Conservation (phyloP, 805 yeast genomes). For the Metschnikowia santaceciliae region DNA sequence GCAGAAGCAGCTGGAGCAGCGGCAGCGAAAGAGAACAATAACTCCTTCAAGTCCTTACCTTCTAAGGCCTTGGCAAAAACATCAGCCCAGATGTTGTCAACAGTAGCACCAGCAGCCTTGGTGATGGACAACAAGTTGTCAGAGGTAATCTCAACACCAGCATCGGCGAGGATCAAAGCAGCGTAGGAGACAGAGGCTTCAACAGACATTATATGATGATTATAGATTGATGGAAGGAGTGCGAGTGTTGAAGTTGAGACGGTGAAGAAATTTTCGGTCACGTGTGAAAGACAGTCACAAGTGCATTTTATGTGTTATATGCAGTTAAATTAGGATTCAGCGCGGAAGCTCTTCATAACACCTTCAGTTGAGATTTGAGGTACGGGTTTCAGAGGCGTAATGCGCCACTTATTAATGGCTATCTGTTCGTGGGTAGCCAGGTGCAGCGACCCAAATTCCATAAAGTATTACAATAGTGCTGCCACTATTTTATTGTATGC, state of each 20-base stretch:
- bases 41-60: slow-evolving; percentile 80
- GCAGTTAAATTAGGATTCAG: not conserved
- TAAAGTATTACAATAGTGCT: not conserved
- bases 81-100: slow-evolving; percentile 81
- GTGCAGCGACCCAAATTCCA: too few species aligned
- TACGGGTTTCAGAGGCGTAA: not conserved
- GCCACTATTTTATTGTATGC: too few species aligned
- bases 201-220: slow-evolving; percentile 58
- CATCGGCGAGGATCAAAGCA: slow-evolving; percentile 96
- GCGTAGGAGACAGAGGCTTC: slow-evolving; percentile 97
- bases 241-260: not conserved
- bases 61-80: slow-evolving; percentile 84
- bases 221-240: not conserved
- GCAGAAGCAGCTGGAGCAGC: slow-evolving; percentile 40
- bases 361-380: not conserved
- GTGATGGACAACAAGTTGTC: slow-evolving; percentile 77
- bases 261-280: slow-evolving; percentile 13
- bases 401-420: too few species aligned
- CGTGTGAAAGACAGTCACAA: slow-evolving; percentile 15
- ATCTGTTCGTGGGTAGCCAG: too few species aligned
- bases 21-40: slow-evolving; percentile 54
- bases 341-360: too few species aligned
- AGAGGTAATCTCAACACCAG: slow-evolving; percentile 88
- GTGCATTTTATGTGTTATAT: not conserved
- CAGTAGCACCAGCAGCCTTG: slow-evolving; percentile 78